Evolutionary conservation across 1,284 basidiomycete species (phyloP).

Genomic region (Naganishia liquefaciens): DNA sequence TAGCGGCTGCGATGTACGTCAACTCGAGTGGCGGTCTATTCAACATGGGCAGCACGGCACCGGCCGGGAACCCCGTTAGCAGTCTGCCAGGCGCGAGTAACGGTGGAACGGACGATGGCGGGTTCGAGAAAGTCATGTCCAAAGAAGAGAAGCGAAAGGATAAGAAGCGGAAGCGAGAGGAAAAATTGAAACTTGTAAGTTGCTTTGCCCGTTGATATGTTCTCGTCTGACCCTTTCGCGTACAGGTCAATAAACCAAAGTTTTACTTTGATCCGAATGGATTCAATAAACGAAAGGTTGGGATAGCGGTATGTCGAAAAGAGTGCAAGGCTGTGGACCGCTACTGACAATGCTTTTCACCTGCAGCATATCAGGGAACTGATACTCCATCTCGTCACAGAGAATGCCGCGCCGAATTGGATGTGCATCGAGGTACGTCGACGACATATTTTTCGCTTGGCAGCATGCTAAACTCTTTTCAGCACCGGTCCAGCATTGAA

Average conservation of each 20-base stretch:
- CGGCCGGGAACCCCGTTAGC: neutral
- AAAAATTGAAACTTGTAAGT: constrained; percentile 63
- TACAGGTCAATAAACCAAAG: constrained; percentile 63
- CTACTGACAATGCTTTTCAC: neutral
- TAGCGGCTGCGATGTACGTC: neutral
- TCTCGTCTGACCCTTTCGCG: neutral
- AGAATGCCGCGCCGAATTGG: constrained; percentile 76
- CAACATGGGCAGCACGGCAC: neutral
- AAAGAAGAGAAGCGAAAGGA: constrained; percentile 66
- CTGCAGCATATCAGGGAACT: constrained; percentile 79
- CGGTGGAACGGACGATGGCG: constrained; percentile 43
- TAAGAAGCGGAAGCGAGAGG: constrained; percentile 68
- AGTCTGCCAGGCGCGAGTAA: neutral
- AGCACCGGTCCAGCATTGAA: constrained; percentile 71
- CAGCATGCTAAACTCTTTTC: constrained; percentile 2
- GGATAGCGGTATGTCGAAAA: constrained; percentile 62
- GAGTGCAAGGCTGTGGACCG: constrained; percentile 24
- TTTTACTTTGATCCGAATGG: constrained; percentile 78
- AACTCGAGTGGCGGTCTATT: constrained; percentile 4
- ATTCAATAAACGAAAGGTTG: constrained; percentile 69
- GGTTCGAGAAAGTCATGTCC: constrained; percentile 66
- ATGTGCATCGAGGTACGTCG: constrained; percentile 71
- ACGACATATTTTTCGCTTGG: too few species aligned
- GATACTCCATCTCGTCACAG: constrained; percentile 74
- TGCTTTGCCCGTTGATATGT: constrained; percentile 19